Evolutionary conservation across 345 rosid species (phyloP).

Genomic region (Mercurialis annua): DNA sequence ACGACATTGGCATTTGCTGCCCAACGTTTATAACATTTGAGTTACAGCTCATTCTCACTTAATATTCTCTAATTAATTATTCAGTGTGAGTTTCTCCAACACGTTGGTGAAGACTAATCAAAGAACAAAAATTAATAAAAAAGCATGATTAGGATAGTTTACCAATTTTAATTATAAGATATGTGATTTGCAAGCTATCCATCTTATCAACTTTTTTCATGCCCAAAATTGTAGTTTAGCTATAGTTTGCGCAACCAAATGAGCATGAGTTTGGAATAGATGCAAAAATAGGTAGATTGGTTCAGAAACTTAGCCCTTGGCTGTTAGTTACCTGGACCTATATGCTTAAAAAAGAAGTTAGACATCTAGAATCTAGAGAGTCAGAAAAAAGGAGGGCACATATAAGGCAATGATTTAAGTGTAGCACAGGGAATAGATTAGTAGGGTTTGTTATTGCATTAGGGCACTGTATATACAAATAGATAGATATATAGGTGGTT

Average conservation of each 20-base stretch:
- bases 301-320: not conserved
- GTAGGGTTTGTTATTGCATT: constrained; percentile 23
- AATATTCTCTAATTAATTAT: too few relatives aligned
- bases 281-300: not conserved
- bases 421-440: constrained; percentile 5
- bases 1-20: too few relatives aligned
- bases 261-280: not conserved
- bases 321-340: constrained; percentile 2
- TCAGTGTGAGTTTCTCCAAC: too few relatives aligned
- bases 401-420: not conserved
- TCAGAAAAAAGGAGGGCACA: not conserved
- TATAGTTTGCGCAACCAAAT: not conserved
- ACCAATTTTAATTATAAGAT: not conserved
- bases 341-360: not conserved
- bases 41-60: too few relatives aligned
- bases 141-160: not conserved
- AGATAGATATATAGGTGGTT: not conserved
- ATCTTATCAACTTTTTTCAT: not conserved
- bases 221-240: too few relatives aligned
- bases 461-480: not conserved
- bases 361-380: not conserved
- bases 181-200: not conserved
- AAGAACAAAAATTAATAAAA: too few relatives aligned
- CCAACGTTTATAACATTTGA: too few relatives aligned
- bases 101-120: too few relatives aligned